Percentiles rank a stretch among this genome's conserved stretches.
These are phyloP conservation scores for Penicillium frequentans DNA, from an alignment of 2,329 filamentous ascomycete species.

Conservation along the genomic window DNA sequence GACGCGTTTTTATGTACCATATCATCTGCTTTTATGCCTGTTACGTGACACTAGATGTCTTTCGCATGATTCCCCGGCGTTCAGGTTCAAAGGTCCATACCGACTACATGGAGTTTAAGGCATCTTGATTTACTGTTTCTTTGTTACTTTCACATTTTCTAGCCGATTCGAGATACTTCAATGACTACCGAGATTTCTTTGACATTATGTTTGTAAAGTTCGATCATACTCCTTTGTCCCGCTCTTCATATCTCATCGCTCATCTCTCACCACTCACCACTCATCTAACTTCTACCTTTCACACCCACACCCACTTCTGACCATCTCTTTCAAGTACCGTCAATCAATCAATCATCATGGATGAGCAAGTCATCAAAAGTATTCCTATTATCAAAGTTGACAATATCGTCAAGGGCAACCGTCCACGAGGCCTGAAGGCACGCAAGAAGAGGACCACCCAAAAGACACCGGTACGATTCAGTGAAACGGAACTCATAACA, in stretches of 20 bases:
- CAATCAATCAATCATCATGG: not conserved
- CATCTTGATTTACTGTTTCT: not conserved
- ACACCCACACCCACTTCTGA: not conserved
- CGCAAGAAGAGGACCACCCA: not conserved
- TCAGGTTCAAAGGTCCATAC: not conserved
- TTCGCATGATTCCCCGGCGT: not conserved
- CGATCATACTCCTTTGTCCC: not conserved
- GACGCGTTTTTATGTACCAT: not conserved
- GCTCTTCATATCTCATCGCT: not conserved
- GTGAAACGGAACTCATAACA: not conserved
- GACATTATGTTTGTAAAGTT: not conserved
- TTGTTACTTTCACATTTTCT: not conserved
- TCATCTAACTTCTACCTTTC: not conserved
- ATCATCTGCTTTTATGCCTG: not conserved
- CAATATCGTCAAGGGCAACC: not conserved
- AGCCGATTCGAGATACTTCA: not conserved
- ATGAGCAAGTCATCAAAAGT: not conserved
- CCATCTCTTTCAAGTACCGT: not conserved
- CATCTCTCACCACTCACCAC: not conserved
- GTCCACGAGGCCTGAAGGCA: not conserved
- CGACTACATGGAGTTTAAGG: not conserved
- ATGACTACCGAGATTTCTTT: not conserved
- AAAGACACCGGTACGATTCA: not conserved
- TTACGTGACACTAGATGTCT: not conserved
- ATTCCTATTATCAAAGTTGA: not conserved